Evolutionary conservation across 75 land plant genomes (phyloP), one percentile per base, ranked within the genome.

Genomic region (Cupressus sempervirens): DNA sequence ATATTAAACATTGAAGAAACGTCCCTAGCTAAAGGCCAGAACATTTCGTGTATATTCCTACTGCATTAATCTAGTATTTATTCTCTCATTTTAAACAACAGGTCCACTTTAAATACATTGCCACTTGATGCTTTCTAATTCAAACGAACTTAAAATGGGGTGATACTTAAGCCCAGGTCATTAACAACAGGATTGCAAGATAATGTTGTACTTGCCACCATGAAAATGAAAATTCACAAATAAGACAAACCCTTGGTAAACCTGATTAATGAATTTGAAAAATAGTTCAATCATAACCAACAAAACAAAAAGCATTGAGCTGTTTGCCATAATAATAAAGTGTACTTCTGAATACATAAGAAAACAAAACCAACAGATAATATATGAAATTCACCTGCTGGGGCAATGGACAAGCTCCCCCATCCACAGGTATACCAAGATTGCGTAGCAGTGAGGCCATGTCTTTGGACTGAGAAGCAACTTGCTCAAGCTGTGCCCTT

Each of bases 401-500:
- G 62, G 87, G 3, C n/a, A 86, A 62, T 12, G 95, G 94, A 85
- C 41, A 88, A 4, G 36, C 45, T 29, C 95, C 93, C 26, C 98
- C 95, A 82, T 88, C 91, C n/a, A 96, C 95, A 84, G 80, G 81
- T 54, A 96, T 90, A 46, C 94, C 97, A 58, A 96, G 83, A 77
- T 89, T 86, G 65, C 94, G 94, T 52, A 96, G 89, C 26, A 96
- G 70, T 0, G 97, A 86, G 36, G 95, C 94, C 97, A 94, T 92
- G 84, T 96, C 97, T 36, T 76, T 90, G 88, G 88, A 94, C 67
- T 54, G 87, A 56, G 84, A 43, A 85, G 94, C 94, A 84, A 93
- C 73, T 40, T 75, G 87, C 43, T 89, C 88, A 82, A 96, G 94
- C 56, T 93, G 91, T 30, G 86, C 90, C 83, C 89, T 92, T 43